Percentiles rank a stretch among this genome's conserved stretches.
These are phyloP conservation scores for Russula abietina DNA, from an alignment of 768 basidiomycete species.

Conservation along the genomic window DNA sequence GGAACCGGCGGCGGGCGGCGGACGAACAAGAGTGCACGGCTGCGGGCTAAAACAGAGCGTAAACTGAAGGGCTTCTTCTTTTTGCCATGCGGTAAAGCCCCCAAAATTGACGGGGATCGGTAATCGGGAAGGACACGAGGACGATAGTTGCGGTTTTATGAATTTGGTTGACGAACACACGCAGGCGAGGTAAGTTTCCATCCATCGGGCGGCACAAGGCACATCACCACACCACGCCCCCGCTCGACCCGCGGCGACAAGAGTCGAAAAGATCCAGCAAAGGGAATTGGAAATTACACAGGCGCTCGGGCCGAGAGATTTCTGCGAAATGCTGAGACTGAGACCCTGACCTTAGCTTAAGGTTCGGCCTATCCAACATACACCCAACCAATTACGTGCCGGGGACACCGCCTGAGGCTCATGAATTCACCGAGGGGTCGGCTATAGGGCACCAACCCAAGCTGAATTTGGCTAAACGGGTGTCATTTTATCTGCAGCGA, in stretches of 20 bases:
- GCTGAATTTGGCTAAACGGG: slow-evolving; percentile 14
- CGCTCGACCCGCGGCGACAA: slow-evolving; percentile 7
- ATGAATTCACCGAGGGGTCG: not conserved
- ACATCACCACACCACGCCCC: not conserved
- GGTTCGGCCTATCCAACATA: slow-evolving; percentile 9
- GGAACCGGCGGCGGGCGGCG: slow-evolving; percentile 9
- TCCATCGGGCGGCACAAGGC: not conserved
- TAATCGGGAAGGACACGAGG: not conserved
- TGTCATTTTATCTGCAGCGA: slow-evolving; percentile 6
- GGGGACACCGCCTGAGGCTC: not conserved
- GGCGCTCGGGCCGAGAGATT: not conserved
- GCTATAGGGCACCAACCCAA: not conserved
- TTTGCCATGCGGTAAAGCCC: not conserved
- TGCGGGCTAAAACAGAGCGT: not conserved
- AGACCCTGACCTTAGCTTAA: slow-evolving; percentile 19
- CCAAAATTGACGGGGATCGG: not conserved
- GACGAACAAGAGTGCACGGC: not conserved
- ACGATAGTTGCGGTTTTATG: not conserved
- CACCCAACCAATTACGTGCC: not conserved
- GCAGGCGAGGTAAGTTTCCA: not conserved
- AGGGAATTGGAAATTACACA: not conserved
- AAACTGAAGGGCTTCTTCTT: not conserved
- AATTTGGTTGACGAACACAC: not conserved
- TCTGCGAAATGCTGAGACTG: too few species aligned
- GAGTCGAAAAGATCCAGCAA: not conserved